These are phyloP conservation scores for Pelargonium fulgidum DNA, from an alignment of 441 rosid species.

Conservation along the genomic window DNA sequence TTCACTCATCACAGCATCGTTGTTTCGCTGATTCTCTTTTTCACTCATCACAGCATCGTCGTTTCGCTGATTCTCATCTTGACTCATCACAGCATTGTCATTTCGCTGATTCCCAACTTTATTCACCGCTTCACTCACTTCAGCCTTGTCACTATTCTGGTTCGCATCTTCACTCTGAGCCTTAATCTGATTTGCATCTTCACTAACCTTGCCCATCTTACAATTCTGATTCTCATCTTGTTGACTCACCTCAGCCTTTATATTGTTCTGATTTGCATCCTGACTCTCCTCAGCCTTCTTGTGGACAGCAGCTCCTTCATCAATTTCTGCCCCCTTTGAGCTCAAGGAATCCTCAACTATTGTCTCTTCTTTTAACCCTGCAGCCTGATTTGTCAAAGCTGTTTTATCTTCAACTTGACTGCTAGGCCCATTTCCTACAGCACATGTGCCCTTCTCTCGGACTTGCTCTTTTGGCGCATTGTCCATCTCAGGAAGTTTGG, in stretches of 20 bases:
- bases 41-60: too few species aligned
- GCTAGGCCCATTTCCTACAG: conserved; percentile 20
- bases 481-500: conserved; percentile 22
- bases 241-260: neutral
- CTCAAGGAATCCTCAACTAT: conserved; percentile 21
- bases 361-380: conserved; percentile 23
- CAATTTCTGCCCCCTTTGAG: conserved; percentile 23
- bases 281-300: neutral
- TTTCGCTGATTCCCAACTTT: neutral
- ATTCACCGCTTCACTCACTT: conserved; percentile 1
- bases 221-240: conserved; percentile 5
- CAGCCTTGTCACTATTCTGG: neutral
- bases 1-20: conserved; percentile 26
- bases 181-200: neutral
- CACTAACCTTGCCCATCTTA: neutral
- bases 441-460: conserved; percentile 28
- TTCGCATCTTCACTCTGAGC: conserved; percentile 1
- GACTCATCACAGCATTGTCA: conserved; percentile 26
- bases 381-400: conserved; percentile 22
- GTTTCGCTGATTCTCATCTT: conserved; percentile 9
- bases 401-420: conserved; percentile 25
- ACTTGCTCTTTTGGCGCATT: conserved; percentile 29
- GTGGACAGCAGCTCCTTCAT: conserved; percentile 10
- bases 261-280: neutral
- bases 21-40: neutral